phyloP scores from a whole-genome alignment of 2,329 filamentous ascomycete genomes.

The Trichoderma gracile region DNA sequence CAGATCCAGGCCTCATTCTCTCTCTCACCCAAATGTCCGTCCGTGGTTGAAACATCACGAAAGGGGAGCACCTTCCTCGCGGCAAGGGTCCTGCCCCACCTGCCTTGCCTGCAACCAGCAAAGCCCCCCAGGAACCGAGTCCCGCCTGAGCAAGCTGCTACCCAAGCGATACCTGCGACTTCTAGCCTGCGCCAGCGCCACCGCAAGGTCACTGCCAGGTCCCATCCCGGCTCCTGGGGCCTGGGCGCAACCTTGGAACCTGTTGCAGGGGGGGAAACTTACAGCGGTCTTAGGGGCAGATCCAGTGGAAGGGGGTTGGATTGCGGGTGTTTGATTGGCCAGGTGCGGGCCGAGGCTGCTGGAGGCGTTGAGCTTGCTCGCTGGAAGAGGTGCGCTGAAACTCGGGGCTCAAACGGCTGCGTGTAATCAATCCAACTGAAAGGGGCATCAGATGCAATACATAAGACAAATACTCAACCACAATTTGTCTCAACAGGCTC shows the following conservation, averaged over 20 bases:
- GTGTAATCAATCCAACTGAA: background rate
- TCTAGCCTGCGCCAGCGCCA: background rate
- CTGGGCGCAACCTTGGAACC: background rate
- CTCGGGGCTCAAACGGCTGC: background rate
- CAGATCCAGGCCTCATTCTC: background rate
- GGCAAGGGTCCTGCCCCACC: background rate
- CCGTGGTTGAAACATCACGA: conserved; percentile 23
- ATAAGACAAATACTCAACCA: too few relatives aligned
- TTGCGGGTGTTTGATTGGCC: conserved; percentile 8
- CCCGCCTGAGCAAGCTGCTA: background rate
- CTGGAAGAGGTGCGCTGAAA: conserved; percentile 13
- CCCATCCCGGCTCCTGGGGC: background rate
- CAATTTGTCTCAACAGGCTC: too few relatives aligned
- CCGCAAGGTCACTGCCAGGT: conserved; percentile 1
- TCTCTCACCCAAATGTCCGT: conserved; percentile 2
- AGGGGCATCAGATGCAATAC: background rate
- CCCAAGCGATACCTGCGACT: conserved; percentile 3
- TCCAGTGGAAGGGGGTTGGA: conserved; percentile 18
- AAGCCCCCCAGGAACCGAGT: too few relatives aligned
- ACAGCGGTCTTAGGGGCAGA: conserved; percentile 20
- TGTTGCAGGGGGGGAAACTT: background rate
- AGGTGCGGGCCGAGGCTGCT: conserved; percentile 1
- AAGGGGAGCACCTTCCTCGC: conserved; percentile 13
- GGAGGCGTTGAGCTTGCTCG: background rate
- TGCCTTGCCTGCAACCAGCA: background rate